Evolutionary conservation across 352 stramenopile species (phyloP).

Genomic region (Globisporangium abappressorium): DNA sequence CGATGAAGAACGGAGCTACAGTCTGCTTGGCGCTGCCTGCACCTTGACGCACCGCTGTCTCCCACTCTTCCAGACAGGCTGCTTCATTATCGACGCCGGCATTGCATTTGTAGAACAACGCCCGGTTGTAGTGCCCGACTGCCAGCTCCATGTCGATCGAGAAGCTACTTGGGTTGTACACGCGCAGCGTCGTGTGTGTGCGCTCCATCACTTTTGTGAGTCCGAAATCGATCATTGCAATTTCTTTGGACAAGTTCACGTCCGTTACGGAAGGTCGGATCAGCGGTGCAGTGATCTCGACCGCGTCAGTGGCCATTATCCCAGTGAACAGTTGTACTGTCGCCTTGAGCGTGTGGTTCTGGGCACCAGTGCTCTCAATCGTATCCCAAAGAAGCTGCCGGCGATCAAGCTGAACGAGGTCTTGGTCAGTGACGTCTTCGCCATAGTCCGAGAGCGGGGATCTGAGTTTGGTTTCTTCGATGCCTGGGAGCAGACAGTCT

Average conservation of each 20-base stretch:
- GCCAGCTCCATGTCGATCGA: slow-evolving; percentile 50
- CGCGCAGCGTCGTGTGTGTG: slow-evolving; percentile 25
- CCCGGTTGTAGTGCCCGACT: slow-evolving; percentile 28
- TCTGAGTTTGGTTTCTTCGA: neutral
- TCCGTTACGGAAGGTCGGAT: slow-evolving; percentile 31
- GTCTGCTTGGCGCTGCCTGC: neutral
- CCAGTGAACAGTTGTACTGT: slow-evolving; percentile 33
- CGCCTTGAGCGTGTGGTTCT: slow-evolving; percentile 13
- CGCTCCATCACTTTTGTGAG: slow-evolving; percentile 39
- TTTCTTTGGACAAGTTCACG: slow-evolving; percentile 3
- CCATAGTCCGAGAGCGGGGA: slow-evolving; percentile 37
- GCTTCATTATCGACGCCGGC: slow-evolving; percentile 15
- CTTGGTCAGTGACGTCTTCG: slow-evolving; percentile 26
- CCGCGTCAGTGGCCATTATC: slow-evolving; percentile 30
- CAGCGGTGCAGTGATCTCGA: slow-evolving; percentile 31
- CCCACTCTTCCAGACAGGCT: slow-evolving; percentile 42
- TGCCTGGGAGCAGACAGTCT: slow-evolving; percentile 33
- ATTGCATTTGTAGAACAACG: slow-evolving; percentile 49
- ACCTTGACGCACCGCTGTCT: neutral
- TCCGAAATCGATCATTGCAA: slow-evolving; percentile 21
- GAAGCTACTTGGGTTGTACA: slow-evolving; percentile 50
- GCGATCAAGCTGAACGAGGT: slow-evolving; percentile 32
- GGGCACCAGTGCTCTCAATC: neutral
- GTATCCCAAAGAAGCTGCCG: slow-evolving; percentile 31
- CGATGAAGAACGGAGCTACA: slow-evolving; percentile 38